These are phyloP conservation scores for Papiliotrema fonsecae DNA, from an alignment of 1,284 basidiomycete species.

Conservation along the genomic window DNA sequence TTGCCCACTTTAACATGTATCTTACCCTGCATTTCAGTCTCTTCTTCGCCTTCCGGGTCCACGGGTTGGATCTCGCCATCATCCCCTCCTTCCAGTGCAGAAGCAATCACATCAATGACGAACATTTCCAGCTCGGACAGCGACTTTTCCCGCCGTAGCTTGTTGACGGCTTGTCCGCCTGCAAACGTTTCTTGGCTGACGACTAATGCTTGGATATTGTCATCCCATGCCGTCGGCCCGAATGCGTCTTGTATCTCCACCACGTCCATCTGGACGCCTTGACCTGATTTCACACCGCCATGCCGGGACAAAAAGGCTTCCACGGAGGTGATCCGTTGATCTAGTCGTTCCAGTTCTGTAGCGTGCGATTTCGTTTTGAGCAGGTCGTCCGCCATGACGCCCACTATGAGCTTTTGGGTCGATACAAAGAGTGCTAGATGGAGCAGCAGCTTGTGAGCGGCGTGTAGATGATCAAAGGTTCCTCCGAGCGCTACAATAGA, in stretches of 20 bases:
- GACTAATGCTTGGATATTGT: conserved; percentile 76
- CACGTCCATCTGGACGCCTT: conserved; percentile 47
- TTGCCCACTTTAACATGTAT: neutral
- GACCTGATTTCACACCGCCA: neutral
- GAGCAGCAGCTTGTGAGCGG: conserved; percentile 94
- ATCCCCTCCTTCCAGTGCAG: conserved; percentile 24
- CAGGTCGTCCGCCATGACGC: conserved; percentile 71
- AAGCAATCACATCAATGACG: conserved; percentile 80
- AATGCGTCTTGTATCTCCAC: conserved; percentile 74
- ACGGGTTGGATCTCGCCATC: neutral
- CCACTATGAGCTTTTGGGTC: conserved; percentile 74
- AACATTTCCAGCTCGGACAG: conserved; percentile 64
- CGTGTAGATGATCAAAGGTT: conserved; percentile 96
- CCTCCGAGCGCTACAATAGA: conserved; percentile 56
- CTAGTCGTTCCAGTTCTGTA: conserved; percentile 64
- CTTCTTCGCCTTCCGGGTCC: neutral
- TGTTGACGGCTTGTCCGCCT: conserved; percentile 57
- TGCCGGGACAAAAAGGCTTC: conserved; percentile 11
- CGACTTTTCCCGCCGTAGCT: conserved; percentile 19
- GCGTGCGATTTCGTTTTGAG: conserved; percentile 70
- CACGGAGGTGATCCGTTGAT: conserved; percentile 51
- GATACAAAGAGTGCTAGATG: conserved; percentile 85
- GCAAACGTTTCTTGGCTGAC: conserved; percentile 77
- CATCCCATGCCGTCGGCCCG: conserved; percentile 80
- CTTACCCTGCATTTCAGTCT: conserved; percentile 1